These are phyloP conservation scores for Periglandula ipomoeae DNA, from an alignment of 2,329 filamentous ascomycete genomes.

Conservation along the genomic window DNA sequence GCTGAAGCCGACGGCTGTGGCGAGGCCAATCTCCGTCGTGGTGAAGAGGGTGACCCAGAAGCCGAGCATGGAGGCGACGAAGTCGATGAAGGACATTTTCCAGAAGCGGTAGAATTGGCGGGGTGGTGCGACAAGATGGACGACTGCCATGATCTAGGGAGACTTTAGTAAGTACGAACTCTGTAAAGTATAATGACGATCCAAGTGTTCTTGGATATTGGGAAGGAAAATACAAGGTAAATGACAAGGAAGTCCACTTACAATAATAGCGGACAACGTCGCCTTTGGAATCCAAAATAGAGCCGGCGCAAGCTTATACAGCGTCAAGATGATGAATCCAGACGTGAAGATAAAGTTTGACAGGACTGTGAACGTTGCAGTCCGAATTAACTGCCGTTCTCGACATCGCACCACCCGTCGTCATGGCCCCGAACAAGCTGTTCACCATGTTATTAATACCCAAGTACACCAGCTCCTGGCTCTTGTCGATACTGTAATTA, in stretches of 20 bases:
- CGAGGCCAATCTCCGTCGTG: slow-evolving; percentile 51
- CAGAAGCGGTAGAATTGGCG: slow-evolving; percentile 54
- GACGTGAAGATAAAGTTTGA: slow-evolving; percentile 52
- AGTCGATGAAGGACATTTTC: slow-evolving; percentile 56
- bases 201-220: background rate
- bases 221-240: background rate
- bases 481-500: slow-evolving; percentile 53
- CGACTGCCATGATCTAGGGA: slow-evolving; percentile 48
- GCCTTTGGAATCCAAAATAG: slow-evolving; percentile 62
- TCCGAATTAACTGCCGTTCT: slow-evolving; percentile 59
- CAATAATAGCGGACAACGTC: slow-evolving; percentile 54
- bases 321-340: slow-evolving; percentile 50
- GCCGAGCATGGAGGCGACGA: slow-evolving; percentile 52
- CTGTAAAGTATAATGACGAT: too few relatives aligned
- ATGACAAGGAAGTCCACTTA: slow-evolving; percentile 16
- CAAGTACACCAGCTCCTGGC: slow-evolving; percentile 56
- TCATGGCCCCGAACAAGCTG: slow-evolving; percentile 55
- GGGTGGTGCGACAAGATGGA: slow-evolving; percentile 50
- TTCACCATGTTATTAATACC: slow-evolving; percentile 55
- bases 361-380: slow-evolving; percentile 51
- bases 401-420: slow-evolving; percentile 57
- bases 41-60: slow-evolving; percentile 57
- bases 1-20: slow-evolving; percentile 51
- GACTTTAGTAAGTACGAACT: background rate
- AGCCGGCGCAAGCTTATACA: slow-evolving; percentile 51